Base-by-base conservation (phyloP, 1,284 basidiomycete species). In the Sporisorium graminicola region DNA sequence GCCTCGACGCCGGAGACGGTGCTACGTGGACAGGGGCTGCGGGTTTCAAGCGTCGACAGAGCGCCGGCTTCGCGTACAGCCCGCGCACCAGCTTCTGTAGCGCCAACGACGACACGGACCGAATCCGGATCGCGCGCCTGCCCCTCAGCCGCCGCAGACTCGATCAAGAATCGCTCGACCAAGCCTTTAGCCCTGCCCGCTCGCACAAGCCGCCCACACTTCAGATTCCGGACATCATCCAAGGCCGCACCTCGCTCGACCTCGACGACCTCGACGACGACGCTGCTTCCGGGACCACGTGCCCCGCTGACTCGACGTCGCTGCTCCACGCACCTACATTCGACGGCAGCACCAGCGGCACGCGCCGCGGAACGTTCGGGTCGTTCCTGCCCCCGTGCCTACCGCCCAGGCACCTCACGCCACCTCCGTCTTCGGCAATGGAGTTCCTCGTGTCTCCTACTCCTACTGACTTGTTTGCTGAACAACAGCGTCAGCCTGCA, bases 351-450 rank as follows among this genome's bases (percentile, higher is more conserved):
- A 40, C 24, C 13, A 31, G 27, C 18, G 46, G 52, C 12, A 24
- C 40, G 6, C 44, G 68, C 7, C 8, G 68, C 2, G 62, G 68
- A 0, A 71, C 62, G 0, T 65, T 65, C 20, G 68, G 68, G 13
- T n/a, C 57, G 33, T 8, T 40, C 16, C 35, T 60, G 10, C 33
- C 53, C 29, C 50, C 13, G 31, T 14, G 37, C 37, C 18, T n/a
- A 14, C 2, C 14, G 5, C 37, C 44, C 46, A 16, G 24, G n/a
- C 24, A 27, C 18, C 5, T 5, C 20, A 61, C 55, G 22, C 58
- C 62, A 0, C 68, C 58, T n/a, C 58, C 51, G 9, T 65, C 62
- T 0, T 58, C 63, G 0, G 62, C 63, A 0, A 71, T 71, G 55
- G 63, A 71, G 26, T 65, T 65, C 27, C 56, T 71, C 3, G 16